A percentile compares a stretch with the other conserved stretches of the same genome.
Conservation (phyloP, 352 stramenopile genomes). For the Ophiocytium majus region DNA sequence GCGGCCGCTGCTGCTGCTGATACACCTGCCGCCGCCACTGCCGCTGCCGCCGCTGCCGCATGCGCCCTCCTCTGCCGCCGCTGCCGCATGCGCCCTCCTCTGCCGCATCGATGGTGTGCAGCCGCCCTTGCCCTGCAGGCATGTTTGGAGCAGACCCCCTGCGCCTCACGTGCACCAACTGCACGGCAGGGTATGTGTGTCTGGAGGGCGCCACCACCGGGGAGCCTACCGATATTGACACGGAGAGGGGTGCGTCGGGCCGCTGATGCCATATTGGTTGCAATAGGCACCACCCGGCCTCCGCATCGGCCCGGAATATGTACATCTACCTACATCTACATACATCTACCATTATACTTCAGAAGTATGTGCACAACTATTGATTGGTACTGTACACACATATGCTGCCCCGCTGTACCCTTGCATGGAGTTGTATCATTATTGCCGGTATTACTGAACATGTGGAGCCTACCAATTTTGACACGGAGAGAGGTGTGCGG, state of each 20-base stretch:
- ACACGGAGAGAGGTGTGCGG: constrained; percentile 28
- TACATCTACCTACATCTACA: too few relatives aligned
- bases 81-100: not conserved
- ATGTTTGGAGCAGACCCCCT: constrained; percentile 74
- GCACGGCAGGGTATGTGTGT: constrained; percentile 76
- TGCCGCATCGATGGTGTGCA: too few relatives aligned
- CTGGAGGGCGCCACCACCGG: constrained; percentile 60
- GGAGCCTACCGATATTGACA: constrained; percentile 29
- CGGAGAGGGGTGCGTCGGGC: constrained; percentile 28
- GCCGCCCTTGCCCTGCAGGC: constrained; percentile 56
- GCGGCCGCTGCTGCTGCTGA: not conserved
- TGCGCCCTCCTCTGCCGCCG: not conserved
- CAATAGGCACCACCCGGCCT: too few relatives aligned
- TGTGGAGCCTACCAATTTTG: constrained; percentile 28
- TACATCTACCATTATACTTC: too few relatives aligned
- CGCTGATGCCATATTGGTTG: too few relatives aligned
- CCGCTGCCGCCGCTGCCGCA: not conserved
- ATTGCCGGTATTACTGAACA: too few relatives aligned
- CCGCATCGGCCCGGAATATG: too few relatives aligned
- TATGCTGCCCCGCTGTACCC: too few relatives aligned
- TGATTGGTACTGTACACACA: too few relatives aligned
- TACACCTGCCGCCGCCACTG: not conserved
- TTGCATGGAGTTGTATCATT: too few relatives aligned
- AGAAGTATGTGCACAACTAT: too few relatives aligned
- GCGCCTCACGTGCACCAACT: constrained; percentile 67